Percentiles rank a stretch among this genome's conserved stretches.
Evolutionary conservation across 2,329 filamentous ascomycete genomes (phyloP).

Genomic region (Talaromyces piceae): DNA sequence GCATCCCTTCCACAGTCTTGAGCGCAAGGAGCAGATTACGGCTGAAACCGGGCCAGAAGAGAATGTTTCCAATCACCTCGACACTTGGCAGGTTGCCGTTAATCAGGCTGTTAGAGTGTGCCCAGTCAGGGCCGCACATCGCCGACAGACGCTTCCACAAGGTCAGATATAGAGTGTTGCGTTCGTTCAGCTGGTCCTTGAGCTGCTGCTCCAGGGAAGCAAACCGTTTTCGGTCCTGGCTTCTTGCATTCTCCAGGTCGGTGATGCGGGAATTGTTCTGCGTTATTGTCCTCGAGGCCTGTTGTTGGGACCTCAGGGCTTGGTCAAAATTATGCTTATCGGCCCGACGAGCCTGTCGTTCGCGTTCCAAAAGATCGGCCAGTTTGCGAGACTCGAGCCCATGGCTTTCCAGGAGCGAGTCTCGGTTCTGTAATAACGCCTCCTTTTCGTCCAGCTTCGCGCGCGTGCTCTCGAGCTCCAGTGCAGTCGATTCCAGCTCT

Average conservation of each 20-base stretch:
- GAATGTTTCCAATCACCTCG: conserved; percentile 76
- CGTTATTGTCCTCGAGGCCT: conserved; percentile 75
- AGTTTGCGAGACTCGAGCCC: conserved; percentile 79
- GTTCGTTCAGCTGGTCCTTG: conserved; percentile 79
- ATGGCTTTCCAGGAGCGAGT: conserved; percentile 78
- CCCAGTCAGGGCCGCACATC: conserved; percentile 87
- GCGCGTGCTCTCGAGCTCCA: conserved; percentile 73
- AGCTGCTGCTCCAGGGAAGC: conserved; percentile 68
- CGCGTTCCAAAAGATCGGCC: conserved; percentile 82
- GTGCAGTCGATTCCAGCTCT: conserved; percentile 74
- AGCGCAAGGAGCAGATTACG: conserved; percentile 82
- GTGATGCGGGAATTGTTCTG: conserved; percentile 77
- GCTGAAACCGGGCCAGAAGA: conserved; percentile 70
- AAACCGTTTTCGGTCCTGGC: conserved; percentile 70
- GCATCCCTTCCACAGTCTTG: conserved; percentile 75
- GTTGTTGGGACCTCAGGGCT: conserved; percentile 77
- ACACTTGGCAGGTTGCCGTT: conserved; percentile 79
- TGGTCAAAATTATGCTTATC: conserved; percentile 85
- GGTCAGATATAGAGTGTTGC: conserved; percentile 79
- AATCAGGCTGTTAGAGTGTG: conserved; percentile 79
- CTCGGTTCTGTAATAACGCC: conserved; percentile 78
- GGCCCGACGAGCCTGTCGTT: conserved; percentile 73
- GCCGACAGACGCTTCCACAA: conserved; percentile 83
- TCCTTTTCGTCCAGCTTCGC: conserved; percentile 82
- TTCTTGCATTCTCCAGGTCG: conserved; percentile 75